Conservation (phyloP, 352 stramenopile genomes). For the Phytophthora boehmeriae region DNA sequence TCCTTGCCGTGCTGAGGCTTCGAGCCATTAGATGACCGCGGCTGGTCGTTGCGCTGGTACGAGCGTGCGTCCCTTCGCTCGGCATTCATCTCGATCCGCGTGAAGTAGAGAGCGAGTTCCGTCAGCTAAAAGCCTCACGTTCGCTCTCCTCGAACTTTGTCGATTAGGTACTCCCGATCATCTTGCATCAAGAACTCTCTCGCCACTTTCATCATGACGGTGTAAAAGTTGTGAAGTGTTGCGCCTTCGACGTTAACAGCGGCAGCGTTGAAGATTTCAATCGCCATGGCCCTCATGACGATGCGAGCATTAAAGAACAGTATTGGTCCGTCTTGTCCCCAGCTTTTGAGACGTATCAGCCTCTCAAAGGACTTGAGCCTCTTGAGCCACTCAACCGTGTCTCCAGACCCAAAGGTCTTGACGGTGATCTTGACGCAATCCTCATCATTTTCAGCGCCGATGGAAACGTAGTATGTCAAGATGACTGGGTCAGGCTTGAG, state of each 20-base stretch:
- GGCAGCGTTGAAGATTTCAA: slow-evolving; percentile 6
- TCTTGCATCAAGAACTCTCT: not conserved
- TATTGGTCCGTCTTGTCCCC: not conserved
- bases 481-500: no score
- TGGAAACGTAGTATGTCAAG: slow-evolving; percentile 1
- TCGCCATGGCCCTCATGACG: not conserved
- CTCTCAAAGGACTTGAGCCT: slow-evolving; percentile 10
- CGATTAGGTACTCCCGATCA: not conserved
- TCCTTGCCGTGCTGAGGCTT: no score
- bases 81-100: slow-evolving; percentile 2
- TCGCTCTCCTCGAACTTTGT: no score
- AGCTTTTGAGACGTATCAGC: not conserved
- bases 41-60: no score
- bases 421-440: slow-evolving; percentile 6
- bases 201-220: not conserved
- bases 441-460: not conserved
- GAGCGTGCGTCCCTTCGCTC: slow-evolving; percentile 3
- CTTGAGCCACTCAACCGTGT: not conserved
- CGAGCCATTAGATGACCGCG: no score
- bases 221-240: not conserved
- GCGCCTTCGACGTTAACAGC: not conserved
- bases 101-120: slow-evolving; percentile 9
- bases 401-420: slow-evolving; percentile 3
- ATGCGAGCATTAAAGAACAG: slow-evolving; percentile 4
- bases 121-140: no score